phyloP scores from a whole-genome alignment of 2,329 filamentous ascomycete species.

The Venturia nashicola region DNA sequence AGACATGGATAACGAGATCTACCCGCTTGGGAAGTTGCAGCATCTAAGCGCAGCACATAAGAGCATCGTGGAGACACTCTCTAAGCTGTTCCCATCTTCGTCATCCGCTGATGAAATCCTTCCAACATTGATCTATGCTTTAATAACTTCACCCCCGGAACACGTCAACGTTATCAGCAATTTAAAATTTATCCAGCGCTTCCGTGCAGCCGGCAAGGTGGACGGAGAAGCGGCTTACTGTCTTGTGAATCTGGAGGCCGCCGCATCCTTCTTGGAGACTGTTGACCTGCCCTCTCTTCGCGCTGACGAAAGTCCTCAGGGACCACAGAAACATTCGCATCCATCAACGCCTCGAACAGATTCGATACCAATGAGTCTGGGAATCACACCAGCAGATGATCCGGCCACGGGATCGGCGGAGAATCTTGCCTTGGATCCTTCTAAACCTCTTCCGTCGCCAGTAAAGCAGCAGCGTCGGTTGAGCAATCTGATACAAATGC shows the following conservation, averaged over 20 bases:
- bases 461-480: slow-evolving; percentile 53
- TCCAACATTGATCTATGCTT: slow-evolving; percentile 88
- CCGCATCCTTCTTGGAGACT: slow-evolving; percentile 87
- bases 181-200: slow-evolving; percentile 85
- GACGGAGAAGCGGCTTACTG: slow-evolving; percentile 95
- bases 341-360: slow-evolving; percentile 31
- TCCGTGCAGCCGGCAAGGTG: slow-evolving; percentile 73
- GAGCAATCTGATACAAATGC: slow-evolving; percentile 76
- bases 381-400: slow-evolving; percentile 24
- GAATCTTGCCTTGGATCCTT: slow-evolving; percentile 9
- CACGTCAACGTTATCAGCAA: slow-evolving; percentile 86
- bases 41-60: slow-evolving; percentile 83
- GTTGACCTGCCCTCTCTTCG: slow-evolving; percentile 85
- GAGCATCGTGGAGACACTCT: slow-evolving; percentile 79
- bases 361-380: slow-evolving; percentile 25
- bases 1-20: slow-evolving; percentile 76
- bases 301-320: slow-evolving; percentile 62
- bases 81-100: slow-evolving; percentile 51
- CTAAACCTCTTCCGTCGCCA: slow-evolving; percentile 23
- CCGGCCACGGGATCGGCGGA: slow-evolving; percentile 8
- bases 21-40: slow-evolving; percentile 82
- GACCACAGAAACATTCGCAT: slow-evolving; percentile 40
- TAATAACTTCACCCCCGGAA: slow-evolving; percentile 82
- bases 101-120: slow-evolving; percentile 96
- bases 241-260: slow-evolving; percentile 87